Percentiles rank a stretch among this genome's conserved stretches.
These are phyloP conservation scores for Paraphaeosphaeria minitans DNA, from an alignment of 2,329 filamentous ascomycete genomes.

Conservation along the genomic window DNA sequence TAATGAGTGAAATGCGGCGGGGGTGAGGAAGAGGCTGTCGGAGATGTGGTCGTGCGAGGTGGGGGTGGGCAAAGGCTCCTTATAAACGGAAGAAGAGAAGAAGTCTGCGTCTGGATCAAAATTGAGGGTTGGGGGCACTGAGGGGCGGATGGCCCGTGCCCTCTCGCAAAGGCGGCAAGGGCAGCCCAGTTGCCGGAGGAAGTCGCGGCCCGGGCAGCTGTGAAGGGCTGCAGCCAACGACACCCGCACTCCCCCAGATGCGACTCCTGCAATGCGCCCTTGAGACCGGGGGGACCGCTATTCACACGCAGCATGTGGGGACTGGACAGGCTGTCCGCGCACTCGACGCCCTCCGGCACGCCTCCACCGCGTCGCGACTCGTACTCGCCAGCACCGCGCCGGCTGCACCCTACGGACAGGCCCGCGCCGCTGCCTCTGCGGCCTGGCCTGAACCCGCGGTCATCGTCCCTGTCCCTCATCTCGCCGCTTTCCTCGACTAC, in stretches of 20 bases:
- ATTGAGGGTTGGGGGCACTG: slow-evolving; percentile 38
- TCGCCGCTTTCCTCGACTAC: slow-evolving; percentile 75
- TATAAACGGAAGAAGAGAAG: slow-evolving; percentile 35
- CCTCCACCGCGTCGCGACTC: slow-evolving; percentile 68
- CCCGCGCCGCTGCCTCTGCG: slow-evolving; percentile 72
- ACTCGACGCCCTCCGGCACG: slow-evolving; percentile 67
- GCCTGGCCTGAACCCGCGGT: slow-evolving; percentile 69
- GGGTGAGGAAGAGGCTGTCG: slow-evolving; percentile 38
- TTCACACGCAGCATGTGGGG: slow-evolving; percentile 68
- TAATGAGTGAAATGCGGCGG: slow-evolving; percentile 46
- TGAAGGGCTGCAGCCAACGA: not conserved
- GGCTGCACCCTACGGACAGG: slow-evolving; percentile 70
- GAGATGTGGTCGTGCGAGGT: slow-evolving; percentile 32
- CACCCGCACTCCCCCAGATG: not conserved
- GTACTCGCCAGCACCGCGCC: slow-evolving; percentile 73
- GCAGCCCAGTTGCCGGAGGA: slow-evolving; percentile 16
- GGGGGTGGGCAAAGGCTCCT: slow-evolving; percentile 32
- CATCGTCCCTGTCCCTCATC: slow-evolving; percentile 78
- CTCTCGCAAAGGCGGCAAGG: not conserved
- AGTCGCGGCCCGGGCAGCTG: slow-evolving; percentile 12
- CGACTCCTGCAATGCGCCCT: slow-evolving; percentile 6
- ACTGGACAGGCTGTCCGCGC: slow-evolving; percentile 80
- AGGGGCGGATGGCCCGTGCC: slow-evolving; percentile 22
- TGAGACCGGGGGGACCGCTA: slow-evolving; percentile 1
- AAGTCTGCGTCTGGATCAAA: slow-evolving; percentile 39